phyloP scores from a whole-genome alignment of 805 yeast genomes.

The Kazachstania bromeliacearum region DNA sequence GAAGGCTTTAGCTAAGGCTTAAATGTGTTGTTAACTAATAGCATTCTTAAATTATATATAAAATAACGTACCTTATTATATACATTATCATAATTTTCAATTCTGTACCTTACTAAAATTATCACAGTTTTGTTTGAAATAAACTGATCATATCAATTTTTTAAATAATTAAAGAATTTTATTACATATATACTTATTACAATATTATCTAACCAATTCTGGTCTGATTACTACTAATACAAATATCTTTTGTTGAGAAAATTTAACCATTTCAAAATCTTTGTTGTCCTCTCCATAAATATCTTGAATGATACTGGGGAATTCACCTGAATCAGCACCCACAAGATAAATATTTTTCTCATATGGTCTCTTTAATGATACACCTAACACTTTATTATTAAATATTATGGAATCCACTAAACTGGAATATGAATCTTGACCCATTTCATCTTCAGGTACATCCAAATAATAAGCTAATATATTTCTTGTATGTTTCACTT shows the following conservation, averaged over 20 bases:
- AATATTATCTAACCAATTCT: conserved; percentile 8
- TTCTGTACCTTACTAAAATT: conserved; percentile 8
- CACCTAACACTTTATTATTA: conserved; percentile 18
- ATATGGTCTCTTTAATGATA: conserved; percentile 12
- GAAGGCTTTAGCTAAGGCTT: conserved; percentile 96
- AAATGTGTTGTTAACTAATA: conserved; percentile 28
- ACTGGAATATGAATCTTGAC: conserved; percentile 15
- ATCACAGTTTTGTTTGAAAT: no score
- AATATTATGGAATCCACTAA: conserved; percentile 13
- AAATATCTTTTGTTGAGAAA: conserved; percentile 9
- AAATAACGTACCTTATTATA: conserved; percentile 2
- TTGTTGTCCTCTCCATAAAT: conserved; percentile 1
- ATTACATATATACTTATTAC: background rate
- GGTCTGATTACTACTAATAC: conserved; percentile 16
- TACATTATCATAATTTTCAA: conserved; percentile 4
- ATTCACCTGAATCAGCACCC: conserved; percentile 16
- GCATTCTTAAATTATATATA: conserved; percentile 6
- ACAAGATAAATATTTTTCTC: conserved; percentile 31
- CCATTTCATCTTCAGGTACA: conserved; percentile 5
- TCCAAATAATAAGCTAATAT: conserved; percentile 15
- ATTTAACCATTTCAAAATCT: background rate
- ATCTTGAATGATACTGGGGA: conserved; percentile 2
- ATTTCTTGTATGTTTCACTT: conserved; percentile 14
- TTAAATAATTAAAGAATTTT: background rate
- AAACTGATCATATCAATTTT: background rate